Base-by-base conservation (phyloP, 2,329 filamentous ascomycete genomes). In the Cylindrodendrum hubeiense region DNA sequence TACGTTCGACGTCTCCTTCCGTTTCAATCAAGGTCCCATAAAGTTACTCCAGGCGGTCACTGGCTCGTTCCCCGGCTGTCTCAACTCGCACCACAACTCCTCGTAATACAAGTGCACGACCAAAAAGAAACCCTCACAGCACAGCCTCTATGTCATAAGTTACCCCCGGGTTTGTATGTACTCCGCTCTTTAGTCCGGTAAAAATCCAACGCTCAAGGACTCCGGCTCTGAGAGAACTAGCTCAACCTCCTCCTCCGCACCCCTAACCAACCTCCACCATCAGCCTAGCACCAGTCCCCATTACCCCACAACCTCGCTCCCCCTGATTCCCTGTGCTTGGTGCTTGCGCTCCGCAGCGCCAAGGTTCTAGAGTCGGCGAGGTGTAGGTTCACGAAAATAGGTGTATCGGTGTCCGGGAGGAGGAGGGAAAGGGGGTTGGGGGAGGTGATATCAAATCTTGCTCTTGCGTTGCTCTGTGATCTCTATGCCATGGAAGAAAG, bases 151-250 rank as follows among this genome's bases (percentile, higher is more conserved):
- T n/a, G n/a, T n/a, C n/a, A n/a, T n/a, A 43, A 28, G 26, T 6
- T 37, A 22, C 10, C 52, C 10, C 17, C 15, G 13, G 22, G 9
- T 12, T 30, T 43, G 44, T 17, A 74, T 90, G 87, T 90, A 83
- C 86, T 88, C 87, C 79, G 84, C 84, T 84, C 83, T 86, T 87
- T 89, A 90, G 87, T 89, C 87, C 86, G 82, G 73, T 80, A 80
- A 80, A 82, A 80, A 82, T 84, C 86, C 85, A 89, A 85, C 77
- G 78, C 83, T 87, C 81, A 84, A 80, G 82, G 83, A 84, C 82
- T 81, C 79, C 84, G 84, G 86, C 80, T 90, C 87, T 90, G 87
- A 89, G 81, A 87, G 84, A 87, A 85, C 84, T 86, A 88, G 84
- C 83, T 69, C 60, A 43, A 50, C 63, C 52, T 50, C 44, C 44